Evolutionary conservation across 2,329 filamentous ascomycete genomes (phyloP), one percentile per base, ranked within the genome.

Genomic region (Xylaria sp.): DNA sequence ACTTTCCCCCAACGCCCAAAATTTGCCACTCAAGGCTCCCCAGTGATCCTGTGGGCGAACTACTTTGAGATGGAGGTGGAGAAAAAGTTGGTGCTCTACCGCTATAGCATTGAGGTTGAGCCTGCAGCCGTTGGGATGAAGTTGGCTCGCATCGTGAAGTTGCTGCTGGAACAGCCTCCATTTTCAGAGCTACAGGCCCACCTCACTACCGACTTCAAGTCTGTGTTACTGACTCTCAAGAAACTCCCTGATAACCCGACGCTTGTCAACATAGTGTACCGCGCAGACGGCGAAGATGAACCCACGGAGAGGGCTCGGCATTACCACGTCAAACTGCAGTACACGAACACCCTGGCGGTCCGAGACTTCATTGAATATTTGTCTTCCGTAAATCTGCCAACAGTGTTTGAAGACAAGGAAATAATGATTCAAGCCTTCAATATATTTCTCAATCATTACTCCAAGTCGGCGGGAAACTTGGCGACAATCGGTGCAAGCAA

Each of bases 191-290:
- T 7, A 13, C 4, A 34, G 29, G 29, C 8, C 29, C 5, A 67
- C 45, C 50, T 73, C 3, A 68, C 69, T 13, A 71, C 68, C 1
- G 72, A 73, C 49, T 74, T 72, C 58, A 66, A 56, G 51, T 65
- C 68, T 1, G 71, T 64, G 0, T 50, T 74, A 1, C 59, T 75
- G 24, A 62, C 70, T 5, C 63, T 60, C 1, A 50, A 38, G 9
- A 54, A 62, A 20, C 48, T 73, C 7, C 43, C 52, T 2, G 11
- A 44, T 9, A 47, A 58, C 11, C 4, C 3, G 5, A 7, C 46
- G 56, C 22, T 16, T 1, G 17, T 50, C n/a, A 20, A 37, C 1
- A 24, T 70, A 7, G 34, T 22, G 1, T 74, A 73, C 54, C 66
- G 66, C 1, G 26, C 49, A 2, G 71, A 74, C 42, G 57, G 54